Evolutionary conservation across 768 basidiomycete genomes (phyloP), one percentile per base, ranked within the genome.

Genomic region (Tubosaeta sp.): DNA sequence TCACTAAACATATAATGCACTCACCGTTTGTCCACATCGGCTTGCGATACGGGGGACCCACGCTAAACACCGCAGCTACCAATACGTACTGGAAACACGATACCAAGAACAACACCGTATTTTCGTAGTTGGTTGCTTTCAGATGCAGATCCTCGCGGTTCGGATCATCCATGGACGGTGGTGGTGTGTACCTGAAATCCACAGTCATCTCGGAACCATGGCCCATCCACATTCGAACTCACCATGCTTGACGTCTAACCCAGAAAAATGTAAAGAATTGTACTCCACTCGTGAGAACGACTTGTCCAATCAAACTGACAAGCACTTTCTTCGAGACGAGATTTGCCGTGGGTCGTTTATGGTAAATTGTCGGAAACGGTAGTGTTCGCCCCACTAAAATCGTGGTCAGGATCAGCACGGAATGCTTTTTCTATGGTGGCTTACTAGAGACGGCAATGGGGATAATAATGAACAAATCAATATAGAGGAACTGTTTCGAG

Each of bases 81-180:
- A 98, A 76, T 63, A 98, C 91, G 69, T 99, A 99, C 72, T 99
- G 97, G 83, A 98, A 98, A 56, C 93, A 97, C 10, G 97, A 97
- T 41, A 97, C 76, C 58, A 97, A 71, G 74, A 99, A 99, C 51
- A 99, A 71, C 27, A 81, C 83, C 6, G 97, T 85, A 67, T 99
- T 97, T 69, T 98, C 97, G 62, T 81, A 95, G 66, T 95, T 97
- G 38, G 73, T 82, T 19, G 91, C 85, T 53, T 92, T 82, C 41
- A 98, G 76, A 60, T 91, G 83, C 68, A 86, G 80, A 54, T 77
- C 80, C 39, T 81, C 73, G 43, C 76, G 77, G 41, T 72, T 70
- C 25, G 78, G 75, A 17, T 78, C 64, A 32, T 67, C 65, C 43
- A 67, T 62, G 0, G 71, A 71, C n/a, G 92, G 91, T 13, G 85